phyloP scores from a whole-genome alignment of 2,329 filamentous ascomycete species.

The Pseudocercospora macadamiae region DNA sequence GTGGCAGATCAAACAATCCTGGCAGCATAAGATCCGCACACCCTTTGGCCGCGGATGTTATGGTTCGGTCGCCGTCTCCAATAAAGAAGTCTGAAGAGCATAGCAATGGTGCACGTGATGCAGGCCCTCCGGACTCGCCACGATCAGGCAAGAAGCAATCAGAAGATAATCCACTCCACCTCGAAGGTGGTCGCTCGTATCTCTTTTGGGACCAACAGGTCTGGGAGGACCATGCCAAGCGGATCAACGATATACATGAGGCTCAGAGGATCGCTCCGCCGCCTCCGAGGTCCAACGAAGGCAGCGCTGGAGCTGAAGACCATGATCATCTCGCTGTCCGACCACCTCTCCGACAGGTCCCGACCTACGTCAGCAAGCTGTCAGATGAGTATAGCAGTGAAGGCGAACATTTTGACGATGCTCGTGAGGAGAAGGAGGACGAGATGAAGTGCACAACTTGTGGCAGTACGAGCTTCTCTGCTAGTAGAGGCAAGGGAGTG shows the following conservation, averaged over 20 bases:
- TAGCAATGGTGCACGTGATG: background rate
- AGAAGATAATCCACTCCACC: slow-evolving; percentile 31
- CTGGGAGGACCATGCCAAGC: slow-evolving; percentile 31
- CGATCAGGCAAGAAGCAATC: slow-evolving; percentile 27
- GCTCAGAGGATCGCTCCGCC: slow-evolving; percentile 13
- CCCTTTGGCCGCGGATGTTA: slow-evolving; percentile 22
- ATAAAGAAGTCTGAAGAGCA: slow-evolving; percentile 5
- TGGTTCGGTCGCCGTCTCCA: slow-evolving; percentile 24
- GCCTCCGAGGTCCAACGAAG: slow-evolving; percentile 5
- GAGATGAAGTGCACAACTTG: slow-evolving; percentile 57
- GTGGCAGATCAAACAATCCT: slow-evolving; percentile 15
- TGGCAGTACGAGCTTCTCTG: slow-evolving; percentile 64
- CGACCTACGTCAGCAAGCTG: slow-evolving; percentile 57
- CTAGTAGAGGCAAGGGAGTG: slow-evolving; percentile 57
- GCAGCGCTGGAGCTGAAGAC: slow-evolving; percentile 17
- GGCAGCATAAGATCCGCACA: slow-evolving; percentile 20
- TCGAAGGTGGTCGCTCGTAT: slow-evolving; percentile 56
- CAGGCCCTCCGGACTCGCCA: slow-evolving; percentile 4
- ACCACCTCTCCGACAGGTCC: slow-evolving; percentile 39
- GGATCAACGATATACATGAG: slow-evolving; percentile 21
- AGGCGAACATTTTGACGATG: slow-evolving; percentile 51
- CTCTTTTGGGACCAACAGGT: slow-evolving; percentile 55
- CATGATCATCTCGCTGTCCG: slow-evolving; percentile 28
- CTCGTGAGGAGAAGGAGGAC: slow-evolving; percentile 41
- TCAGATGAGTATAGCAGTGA: slow-evolving; percentile 58